Conservation (phyloP, 139 green algal species). For the Raphidocelis subcapitata region DNA sequence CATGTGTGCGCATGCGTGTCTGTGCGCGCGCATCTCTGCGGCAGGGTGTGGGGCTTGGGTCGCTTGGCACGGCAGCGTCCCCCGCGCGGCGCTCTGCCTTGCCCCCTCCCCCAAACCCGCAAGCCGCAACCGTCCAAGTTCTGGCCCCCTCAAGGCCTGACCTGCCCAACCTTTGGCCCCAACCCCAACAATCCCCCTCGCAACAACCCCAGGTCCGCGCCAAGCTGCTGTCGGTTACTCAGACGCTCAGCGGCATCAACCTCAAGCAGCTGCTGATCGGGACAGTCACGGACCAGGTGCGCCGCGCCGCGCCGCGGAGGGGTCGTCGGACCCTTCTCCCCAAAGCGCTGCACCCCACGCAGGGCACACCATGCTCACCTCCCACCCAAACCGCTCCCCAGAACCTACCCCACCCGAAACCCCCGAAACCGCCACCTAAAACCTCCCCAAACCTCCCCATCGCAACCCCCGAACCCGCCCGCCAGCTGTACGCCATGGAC, state of each 20-base stretch:
- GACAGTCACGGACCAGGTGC: conserved; percentile 74
- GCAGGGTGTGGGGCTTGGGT: conserved; percentile 1
- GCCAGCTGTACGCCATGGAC: conserved; percentile 89
- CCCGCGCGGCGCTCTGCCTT: conserved; percentile 20
- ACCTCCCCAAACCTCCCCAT: no score
- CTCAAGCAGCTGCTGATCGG: conserved; percentile 82
- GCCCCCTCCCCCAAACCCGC: no score
- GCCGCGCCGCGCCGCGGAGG: background rate
- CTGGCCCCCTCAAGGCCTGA: background rate
- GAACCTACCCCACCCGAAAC: no score
- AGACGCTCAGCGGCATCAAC: conserved; percentile 81
- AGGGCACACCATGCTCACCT: no score
- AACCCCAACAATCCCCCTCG: no score
- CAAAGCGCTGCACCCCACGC: no score
- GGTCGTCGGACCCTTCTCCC: no score
- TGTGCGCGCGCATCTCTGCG: background rate
- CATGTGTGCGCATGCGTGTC: background rate
- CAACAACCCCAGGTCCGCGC: conserved; percentile 25
- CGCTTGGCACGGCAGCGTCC: conserved; percentile 23
- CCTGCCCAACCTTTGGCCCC: background rate
- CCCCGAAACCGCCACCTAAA: no score
- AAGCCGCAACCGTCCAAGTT: no score
- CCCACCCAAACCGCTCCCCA: no score
- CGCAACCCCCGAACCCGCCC: no score
- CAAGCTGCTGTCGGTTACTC: conserved; percentile 62